A percentile compares a stretch with the other conserved stretches of the same genome.
These are phyloP conservation scores for Fomitopsis schrenkii DNA, from an alignment of 1,284 basidiomycete genomes.

Conservation along the genomic window DNA sequence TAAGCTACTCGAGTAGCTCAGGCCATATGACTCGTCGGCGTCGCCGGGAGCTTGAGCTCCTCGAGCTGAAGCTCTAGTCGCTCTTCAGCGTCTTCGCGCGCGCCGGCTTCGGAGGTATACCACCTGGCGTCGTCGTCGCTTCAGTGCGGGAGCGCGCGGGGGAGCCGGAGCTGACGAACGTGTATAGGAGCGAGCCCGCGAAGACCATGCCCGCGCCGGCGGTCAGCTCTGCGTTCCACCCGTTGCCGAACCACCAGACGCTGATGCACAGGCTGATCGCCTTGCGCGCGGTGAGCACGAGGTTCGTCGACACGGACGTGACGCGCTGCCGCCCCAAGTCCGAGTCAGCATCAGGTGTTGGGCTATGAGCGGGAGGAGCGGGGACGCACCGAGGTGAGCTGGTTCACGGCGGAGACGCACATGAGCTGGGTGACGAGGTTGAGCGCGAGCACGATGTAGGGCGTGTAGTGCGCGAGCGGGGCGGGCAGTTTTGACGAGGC, in stretches of 20 bases:
- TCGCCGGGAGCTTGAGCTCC: not conserved
- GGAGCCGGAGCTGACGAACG: conserved; percentile 21
- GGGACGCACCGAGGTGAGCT: conserved; percentile 66
- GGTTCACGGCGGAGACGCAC: conserved; percentile 88
- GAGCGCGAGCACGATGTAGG: conserved; percentile 52
- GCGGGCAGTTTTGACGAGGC: conserved; percentile 4
- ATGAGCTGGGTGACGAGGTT: conserved; percentile 80
- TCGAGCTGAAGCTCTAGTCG: not conserved
- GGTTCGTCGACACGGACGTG: conserved; percentile 69
- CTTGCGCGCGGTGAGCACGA: conserved; percentile 68
- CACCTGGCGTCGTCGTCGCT: conserved; percentile 1
- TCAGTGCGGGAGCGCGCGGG: conserved; percentile 1
- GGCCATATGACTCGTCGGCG: not conserved
- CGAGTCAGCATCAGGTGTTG: not conserved
- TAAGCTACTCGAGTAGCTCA: not conserved
- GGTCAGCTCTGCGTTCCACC: conserved; percentile 59
- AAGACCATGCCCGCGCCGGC: conserved; percentile 65
- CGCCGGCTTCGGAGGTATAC: conserved; percentile 1
- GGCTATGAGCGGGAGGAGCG: not conserved
- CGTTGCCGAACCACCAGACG: conserved; percentile 72
- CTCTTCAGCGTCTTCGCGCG: conserved; percentile 1
- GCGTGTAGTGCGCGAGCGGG: conserved; percentile 21
- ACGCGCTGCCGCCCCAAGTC: conserved; percentile 42
- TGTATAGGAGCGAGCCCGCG: conserved; percentile 55
- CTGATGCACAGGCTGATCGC: conserved; percentile 69